Conservation (phyloP, 495 filamentous ascomycete genomes). For the Podospora anserina region DNA sequence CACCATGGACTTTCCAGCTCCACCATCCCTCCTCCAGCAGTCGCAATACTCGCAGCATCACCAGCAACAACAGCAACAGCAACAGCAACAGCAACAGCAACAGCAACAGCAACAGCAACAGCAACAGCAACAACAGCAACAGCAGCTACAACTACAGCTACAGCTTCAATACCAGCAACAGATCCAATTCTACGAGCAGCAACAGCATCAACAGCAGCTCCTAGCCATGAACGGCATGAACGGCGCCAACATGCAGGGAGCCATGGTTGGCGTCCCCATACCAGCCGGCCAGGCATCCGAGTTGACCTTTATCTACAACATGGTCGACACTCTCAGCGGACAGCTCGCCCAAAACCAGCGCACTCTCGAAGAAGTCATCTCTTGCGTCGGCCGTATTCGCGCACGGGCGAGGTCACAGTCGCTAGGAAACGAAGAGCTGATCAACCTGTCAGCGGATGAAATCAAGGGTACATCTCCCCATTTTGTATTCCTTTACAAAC, state of each 20-base stretch:
- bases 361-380: constrained; percentile 69
- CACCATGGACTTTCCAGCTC: constrained; percentile 28
- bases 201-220: constrained; percentile 28
- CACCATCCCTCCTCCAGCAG: constrained; percentile 17
- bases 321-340: constrained; percentile 76
- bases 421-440: constrained; percentile 50
- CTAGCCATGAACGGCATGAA: constrained; percentile 59
- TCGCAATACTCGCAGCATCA: background rate
- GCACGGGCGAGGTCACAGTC: constrained; percentile 45
- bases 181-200: constrained; percentile 7
- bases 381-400: constrained; percentile 55
- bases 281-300: constrained; percentile 85
- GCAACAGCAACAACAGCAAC: constrained; percentile 12
- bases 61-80: constrained; percentile 5
- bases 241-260: constrained; percentile 44
- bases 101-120: constrained; percentile 15
- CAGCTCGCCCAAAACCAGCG: constrained; percentile 74
- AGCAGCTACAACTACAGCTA: constrained; percentile 9
- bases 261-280: constrained; percentile 56
- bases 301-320: constrained; percentile 76
- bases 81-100: background rate
- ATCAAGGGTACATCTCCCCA: constrained; percentile 40
- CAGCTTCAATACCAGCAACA: constrained; percentile 12
- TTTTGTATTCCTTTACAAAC: background rate
- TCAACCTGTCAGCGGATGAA: constrained; percentile 46